Evolutionary conservation across 257 asterid species (phyloP), one percentile per base, ranked within the genome.

Genomic region (Verbascum thapsus): DNA sequence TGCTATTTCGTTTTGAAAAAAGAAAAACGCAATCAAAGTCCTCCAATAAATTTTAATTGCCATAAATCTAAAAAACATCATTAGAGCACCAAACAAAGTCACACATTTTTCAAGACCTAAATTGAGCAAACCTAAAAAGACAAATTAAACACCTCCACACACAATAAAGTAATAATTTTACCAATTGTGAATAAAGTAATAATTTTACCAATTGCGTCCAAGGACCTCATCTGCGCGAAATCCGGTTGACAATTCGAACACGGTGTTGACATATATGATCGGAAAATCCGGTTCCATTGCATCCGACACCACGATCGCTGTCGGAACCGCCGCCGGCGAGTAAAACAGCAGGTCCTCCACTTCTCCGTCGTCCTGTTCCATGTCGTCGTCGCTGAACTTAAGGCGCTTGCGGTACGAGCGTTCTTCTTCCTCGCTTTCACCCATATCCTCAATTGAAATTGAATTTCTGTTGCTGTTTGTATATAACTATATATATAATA

Each of bases 141-240:
- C n/a, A n/a, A n/a, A n/a, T n/a, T 10, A 42, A 20, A 47, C 8
- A 63, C 16, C 49, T 42, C 22, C 11, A 34, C 44, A 51, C n/a
- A n/a, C n/a, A n/a, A n/a, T n/a, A n/a, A n/a, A n/a, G n/a, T n/a
- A 10, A 37, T 30, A 17, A 38, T 37, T 71, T n/a, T n/a, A n/a
- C n/a, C n/a, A n/a, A n/a, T n/a, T n/a, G n/a, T n/a, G n/a, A n/a
- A n/a, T n/a, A n/a, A n/a, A n/a, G n/a, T n/a, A n/a, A n/a, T n/a
- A n/a, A n/a, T n/a, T n/a, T n/a, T 70, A 89, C 96, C 96, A 89
- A 79, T 89, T 89, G 61, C 91, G 91, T 49, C 96, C 95, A 42
- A 89, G 91, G 71, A 89, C 85, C 81, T 89, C 91, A 48, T 86
- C 89, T 30, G 95, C 95, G 10, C 96, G 96, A 70, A 78, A 89